Evolutionary conservation across 2,329 filamentous ascomycete species (phyloP).

Genomic region (Fusarium zealandicum): DNA sequence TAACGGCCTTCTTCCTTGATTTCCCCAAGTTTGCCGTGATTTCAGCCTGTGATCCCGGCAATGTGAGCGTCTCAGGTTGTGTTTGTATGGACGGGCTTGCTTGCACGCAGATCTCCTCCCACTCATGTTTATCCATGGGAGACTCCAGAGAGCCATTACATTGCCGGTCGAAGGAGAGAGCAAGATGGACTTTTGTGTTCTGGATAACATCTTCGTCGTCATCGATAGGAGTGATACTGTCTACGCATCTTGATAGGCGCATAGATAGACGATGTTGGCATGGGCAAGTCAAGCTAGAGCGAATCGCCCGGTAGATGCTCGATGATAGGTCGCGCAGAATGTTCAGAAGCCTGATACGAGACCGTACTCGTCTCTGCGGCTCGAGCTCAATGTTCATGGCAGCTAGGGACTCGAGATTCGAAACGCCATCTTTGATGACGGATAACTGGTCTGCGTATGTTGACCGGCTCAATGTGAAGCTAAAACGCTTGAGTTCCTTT

Average conservation of each 20-base stretch:
- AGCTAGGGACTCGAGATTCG: neutral
- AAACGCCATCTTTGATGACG: neutral
- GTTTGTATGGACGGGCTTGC: neutral
- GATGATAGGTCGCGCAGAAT: neutral
- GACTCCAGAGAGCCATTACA: neutral
- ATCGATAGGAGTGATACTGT: neutral
- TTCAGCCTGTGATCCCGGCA: neutral
- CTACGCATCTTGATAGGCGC: neutral
- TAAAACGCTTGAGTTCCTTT: neutral
- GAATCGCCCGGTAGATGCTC: slow-evolving; percentile 2
- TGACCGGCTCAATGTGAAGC: neutral
- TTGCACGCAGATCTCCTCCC: neutral
- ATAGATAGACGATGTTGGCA: neutral
- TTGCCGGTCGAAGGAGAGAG: neutral
- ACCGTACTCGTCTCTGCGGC: neutral
- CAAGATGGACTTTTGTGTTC: neutral
- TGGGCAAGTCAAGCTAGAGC: slow-evolving; percentile 2
- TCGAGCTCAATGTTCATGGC: neutral
- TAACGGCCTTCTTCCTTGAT: neutral
- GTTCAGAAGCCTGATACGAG: neutral
- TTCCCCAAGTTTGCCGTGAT: neutral
- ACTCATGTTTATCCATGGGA: neutral
- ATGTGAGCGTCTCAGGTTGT: neutral
- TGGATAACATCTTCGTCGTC: neutral
- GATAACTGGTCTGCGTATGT: neutral